Percentiles rank a stretch among this genome's conserved stretches.
Evolutionary conservation across 495 filamentous ascomycete species (phyloP).

Genomic region (Aspergillus incahuasiensis): DNA sequence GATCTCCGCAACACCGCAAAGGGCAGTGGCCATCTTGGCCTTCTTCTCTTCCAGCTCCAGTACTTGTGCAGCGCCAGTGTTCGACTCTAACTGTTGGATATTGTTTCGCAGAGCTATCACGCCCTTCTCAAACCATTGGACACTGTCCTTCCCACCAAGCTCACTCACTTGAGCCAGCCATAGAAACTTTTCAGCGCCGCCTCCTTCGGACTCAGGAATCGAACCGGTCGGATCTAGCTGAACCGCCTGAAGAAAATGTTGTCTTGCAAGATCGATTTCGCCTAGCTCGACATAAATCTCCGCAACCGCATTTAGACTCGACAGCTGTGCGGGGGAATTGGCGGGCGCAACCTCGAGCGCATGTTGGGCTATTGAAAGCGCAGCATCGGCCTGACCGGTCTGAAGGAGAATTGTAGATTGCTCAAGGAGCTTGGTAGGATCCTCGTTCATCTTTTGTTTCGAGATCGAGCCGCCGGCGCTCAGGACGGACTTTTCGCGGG

Average conservation of each 20-base stretch:
- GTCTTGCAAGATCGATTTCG: slow-evolving; percentile 64
- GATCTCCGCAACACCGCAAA: slow-evolving; percentile 87
- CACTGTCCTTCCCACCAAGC: slow-evolving; percentile 76
- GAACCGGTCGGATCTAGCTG: slow-evolving; percentile 67
- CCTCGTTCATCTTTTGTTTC: slow-evolving; percentile 45
- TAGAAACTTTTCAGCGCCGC: slow-evolving; percentile 90
- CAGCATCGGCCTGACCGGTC: slow-evolving; percentile 63
- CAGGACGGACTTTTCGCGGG: slow-evolving; percentile 44
- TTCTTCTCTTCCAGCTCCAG: slow-evolving; percentile 60
- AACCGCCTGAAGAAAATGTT: slow-evolving; percentile 65
- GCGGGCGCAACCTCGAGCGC: slow-evolving; percentile 49
- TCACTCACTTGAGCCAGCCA: slow-evolving; percentile 93
- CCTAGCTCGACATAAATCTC: slow-evolving; percentile 84
- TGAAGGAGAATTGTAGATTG: slow-evolving; percentile 66
- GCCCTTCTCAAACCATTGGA: slow-evolving; percentile 84
- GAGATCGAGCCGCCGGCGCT: slow-evolving; percentile 41
- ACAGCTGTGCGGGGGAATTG: slow-evolving; percentile 45
- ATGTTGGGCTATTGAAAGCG: slow-evolving; percentile 58
- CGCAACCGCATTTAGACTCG: slow-evolving; percentile 71
- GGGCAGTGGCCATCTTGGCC: slow-evolving; percentile 71
- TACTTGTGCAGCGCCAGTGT: slow-evolving; percentile 35
- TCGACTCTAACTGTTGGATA: slow-evolving; percentile 51
- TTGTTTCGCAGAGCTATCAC: slow-evolving; percentile 61
- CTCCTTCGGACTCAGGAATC: slow-evolving; percentile 57
- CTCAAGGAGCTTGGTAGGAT: slow-evolving; percentile 54